phyloP scores from a whole-genome alignment of 345 rosid species.

The Corchorus olitorius region DNA sequence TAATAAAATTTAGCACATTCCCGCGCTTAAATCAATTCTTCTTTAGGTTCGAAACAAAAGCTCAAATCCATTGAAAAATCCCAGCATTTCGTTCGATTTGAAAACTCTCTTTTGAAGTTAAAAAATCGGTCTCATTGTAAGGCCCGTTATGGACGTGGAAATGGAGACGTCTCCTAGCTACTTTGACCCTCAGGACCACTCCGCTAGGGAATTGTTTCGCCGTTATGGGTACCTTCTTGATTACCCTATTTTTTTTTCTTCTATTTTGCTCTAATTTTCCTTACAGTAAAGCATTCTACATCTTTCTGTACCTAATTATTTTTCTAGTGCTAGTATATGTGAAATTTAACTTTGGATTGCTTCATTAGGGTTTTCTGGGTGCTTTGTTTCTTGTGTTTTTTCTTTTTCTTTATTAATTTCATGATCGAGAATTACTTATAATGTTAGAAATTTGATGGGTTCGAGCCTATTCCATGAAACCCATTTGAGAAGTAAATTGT shows the following conservation, averaged over 20 bases:
- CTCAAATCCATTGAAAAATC: not conserved
- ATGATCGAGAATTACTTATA: not conserved
- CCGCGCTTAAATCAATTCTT: not conserved
- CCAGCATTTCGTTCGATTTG: not conserved
- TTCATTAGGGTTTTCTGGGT: not conserved
- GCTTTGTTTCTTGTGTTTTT: not conserved
- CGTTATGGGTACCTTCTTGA: constrained; percentile 71
- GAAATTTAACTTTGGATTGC: not conserved
- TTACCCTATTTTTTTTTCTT: not conserved
- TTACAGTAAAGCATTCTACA: not conserved
- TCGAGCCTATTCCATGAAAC: not conserved
- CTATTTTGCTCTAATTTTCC: not conserved
- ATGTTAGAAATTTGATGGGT: constrained; percentile 12
- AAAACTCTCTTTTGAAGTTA: not conserved
- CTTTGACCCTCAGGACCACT: constrained; percentile 73
- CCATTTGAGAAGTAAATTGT: not conserved
- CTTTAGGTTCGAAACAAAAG: not conserved
- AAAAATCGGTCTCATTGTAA: not conserved
- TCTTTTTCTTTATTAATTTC: not conserved
- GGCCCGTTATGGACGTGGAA: constrained; percentile 55
- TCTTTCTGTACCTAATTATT: not conserved
- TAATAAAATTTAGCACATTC: not conserved
- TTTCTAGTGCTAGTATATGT: not conserved
- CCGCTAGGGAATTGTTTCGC: constrained; percentile 72
- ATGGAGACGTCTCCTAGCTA: constrained; percentile 76